Evolutionary conservation across 2,329 filamentous ascomycete species (phyloP), one percentile per base, ranked within the genome.

Genomic region (Arthroderma uncinatum): DNA sequence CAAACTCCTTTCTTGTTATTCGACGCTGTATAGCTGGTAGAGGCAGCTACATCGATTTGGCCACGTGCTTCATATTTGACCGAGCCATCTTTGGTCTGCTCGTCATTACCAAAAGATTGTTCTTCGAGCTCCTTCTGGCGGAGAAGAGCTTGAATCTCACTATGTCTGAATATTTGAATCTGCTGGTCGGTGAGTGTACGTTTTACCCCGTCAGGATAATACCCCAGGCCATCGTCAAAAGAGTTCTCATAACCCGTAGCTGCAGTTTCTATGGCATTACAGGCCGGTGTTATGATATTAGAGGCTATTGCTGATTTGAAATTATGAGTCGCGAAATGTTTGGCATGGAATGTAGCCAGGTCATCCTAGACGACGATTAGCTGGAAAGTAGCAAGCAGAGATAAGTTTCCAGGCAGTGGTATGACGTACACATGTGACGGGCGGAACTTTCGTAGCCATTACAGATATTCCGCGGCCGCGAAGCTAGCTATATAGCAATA

Each of bases 151-250:
- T 93, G 84, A 21, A 95, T 80, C 70, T 97, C 92, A 1, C 87
- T 92, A 67, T 94, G 89, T 60, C 91, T 81, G 69, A 96, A 96
- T 60, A 95, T 92, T 55, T 82, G 82, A 63, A 96, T 89, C 74
- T 96, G 88, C 64, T 90, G 87, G 66, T 96, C 88, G 8, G 91
- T 96, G 64, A 97, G 77, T 16, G 90, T 95, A 40, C 92, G 85
- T 68, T 93, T 93, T 60, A 84, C 82, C 2, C 92, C 91, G 66
- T 97, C 91, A 0, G 81, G 72, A 64, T 97, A 97, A 70, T 89
- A 92, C 16, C 90, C 92, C 14, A 96, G 76, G 0, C 74, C 82
- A 66, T 88, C 86, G 16, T 71, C 66, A 4, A 72, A 69, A 37
- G 71, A 62, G 36, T 25, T 12, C 14, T 53, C 50, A 39, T 53